These are phyloP conservation scores for Colletotrichum truncatum DNA, from an alignment of 2,329 filamentous ascomycete species.

Conservation along the genomic window DNA sequence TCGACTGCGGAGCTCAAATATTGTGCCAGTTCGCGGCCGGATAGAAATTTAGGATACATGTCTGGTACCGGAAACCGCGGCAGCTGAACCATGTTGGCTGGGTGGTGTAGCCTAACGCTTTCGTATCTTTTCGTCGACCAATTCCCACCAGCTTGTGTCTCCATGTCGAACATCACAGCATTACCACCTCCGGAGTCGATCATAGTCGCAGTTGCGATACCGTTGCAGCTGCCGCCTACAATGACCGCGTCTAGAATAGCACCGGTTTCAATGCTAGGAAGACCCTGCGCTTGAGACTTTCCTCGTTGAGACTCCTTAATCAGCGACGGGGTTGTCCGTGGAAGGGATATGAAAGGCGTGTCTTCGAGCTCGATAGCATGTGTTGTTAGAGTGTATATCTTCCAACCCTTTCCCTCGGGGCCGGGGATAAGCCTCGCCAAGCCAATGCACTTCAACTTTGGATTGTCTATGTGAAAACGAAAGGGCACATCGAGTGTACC, in stretches of 20 bases:
- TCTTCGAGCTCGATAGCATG: neutral
- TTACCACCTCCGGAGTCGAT: slow-evolving; percentile 14
- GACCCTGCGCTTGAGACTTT: neutral
- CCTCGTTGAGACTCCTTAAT: neutral
- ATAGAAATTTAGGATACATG: neutral
- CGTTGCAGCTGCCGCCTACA: slow-evolving; percentile 23
- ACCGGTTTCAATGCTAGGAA: neutral
- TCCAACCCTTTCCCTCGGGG: neutral
- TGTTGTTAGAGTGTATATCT: slow-evolving; percentile 6
- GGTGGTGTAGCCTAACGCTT: slow-evolving; percentile 12
- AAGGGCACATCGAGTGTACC: slow-evolving; percentile 8
- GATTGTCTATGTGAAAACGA: neutral
- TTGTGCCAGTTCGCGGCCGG: neutral
- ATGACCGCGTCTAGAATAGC: slow-evolving; percentile 18
- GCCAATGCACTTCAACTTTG: neutral
- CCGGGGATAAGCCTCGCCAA: neutral
- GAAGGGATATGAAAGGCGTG: neutral
- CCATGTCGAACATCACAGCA: neutral
- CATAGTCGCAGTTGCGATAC: slow-evolving; percentile 12
- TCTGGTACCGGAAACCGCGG: slow-evolving; percentile 15
- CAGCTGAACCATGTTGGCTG: slow-evolving; percentile 7
- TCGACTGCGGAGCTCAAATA: slow-evolving; percentile 8
- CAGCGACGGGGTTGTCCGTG: neutral
- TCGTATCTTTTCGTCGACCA: slow-evolving; percentile 15
- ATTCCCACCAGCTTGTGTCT: slow-evolving; percentile 12